A percentile compares a stretch with the other conserved stretches of the same genome.
Evolutionary conservation across 2,329 filamentous ascomycete genomes (phyloP).

Genomic region (Verticillium nubilum): DNA sequence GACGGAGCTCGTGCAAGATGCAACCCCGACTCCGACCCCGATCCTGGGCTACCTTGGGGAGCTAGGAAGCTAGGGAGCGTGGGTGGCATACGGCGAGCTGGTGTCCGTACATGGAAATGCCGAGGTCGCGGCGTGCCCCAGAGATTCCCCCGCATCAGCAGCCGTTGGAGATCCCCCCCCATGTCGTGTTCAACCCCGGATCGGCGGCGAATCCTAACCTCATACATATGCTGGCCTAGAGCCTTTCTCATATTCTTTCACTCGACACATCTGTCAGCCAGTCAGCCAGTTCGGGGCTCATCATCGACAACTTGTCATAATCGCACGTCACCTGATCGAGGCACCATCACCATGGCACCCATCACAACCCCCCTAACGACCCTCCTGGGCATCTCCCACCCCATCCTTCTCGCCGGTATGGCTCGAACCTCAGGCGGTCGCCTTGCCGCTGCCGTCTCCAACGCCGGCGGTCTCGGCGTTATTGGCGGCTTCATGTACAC

Average conservation of each 20-base stretch:
- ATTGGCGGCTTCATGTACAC: conserved; percentile 69
- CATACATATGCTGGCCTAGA: neutral
- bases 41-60: neutral
- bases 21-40: neutral
- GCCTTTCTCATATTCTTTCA: neutral
- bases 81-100: conserved; percentile 13
- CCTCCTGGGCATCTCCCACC: conserved; percentile 79
- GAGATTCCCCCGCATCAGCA: neutral
- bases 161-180: neutral
- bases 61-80: neutral
- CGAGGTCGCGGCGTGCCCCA: conserved; percentile 18
- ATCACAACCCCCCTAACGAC: conserved; percentile 73
- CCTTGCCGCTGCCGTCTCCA: conserved; percentile 81
- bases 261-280: neutral
- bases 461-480: conserved; percentile 79
- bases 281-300: conserved; percentile 24
- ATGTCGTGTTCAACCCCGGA: neutral
- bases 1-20: neutral
- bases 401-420: conserved; percentile 92
- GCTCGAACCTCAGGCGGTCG: conserved; percentile 73
- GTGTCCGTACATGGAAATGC: conserved; percentile 26
- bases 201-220: neutral
- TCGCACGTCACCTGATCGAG: neutral
- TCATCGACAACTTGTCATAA: neutral
- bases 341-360: conserved; percentile 23